A percentile compares a stretch with the other conserved stretches of the same genome.
Evolutionary conservation across 73 alveolate species (phyloP).

Genomic region (Uronychia binucleata): DNA sequence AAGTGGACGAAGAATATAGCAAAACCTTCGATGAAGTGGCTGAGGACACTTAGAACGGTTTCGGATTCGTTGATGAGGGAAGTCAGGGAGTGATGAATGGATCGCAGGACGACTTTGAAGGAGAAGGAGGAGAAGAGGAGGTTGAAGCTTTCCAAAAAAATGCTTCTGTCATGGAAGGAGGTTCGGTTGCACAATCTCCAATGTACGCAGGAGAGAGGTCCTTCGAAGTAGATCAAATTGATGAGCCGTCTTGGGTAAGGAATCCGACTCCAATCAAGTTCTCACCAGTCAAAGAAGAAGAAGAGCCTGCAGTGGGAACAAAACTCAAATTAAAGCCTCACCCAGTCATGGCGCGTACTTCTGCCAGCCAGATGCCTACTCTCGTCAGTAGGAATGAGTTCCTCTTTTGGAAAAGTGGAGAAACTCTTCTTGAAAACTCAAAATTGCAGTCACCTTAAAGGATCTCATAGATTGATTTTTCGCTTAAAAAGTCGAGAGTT

Average conservation of each 20-base stretch:
- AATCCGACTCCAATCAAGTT: background rate
- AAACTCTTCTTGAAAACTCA: too few species aligned
- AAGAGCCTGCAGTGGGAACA: background rate
- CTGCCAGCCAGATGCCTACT: background rate
- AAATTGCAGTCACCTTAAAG: too few species aligned
- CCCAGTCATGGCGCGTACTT: too few species aligned
- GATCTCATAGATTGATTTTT: too few species aligned
- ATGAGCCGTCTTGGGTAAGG: background rate
- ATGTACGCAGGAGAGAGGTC: too few species aligned
- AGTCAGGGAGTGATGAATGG: background rate
- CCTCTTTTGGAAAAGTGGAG: too few species aligned
- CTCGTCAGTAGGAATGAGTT: background rate
- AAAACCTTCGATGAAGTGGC: background rate
- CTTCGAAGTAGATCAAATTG: background rate
- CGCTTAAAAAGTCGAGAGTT: too few species aligned
- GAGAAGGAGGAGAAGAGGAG: background rate
- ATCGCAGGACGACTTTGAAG: background rate
- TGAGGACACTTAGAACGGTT: background rate
- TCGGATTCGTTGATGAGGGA: background rate
- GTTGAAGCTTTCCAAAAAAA: too few species aligned
- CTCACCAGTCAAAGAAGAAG: background rate
- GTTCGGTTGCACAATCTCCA: too few species aligned
- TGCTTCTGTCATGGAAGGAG: too few species aligned
- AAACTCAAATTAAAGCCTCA: too few species aligned
- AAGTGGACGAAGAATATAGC: background rate